These are phyloP conservation scores for Metschnikowia noctiluminum DNA, from an alignment of 805 yeast species.

Conservation along the genomic window DNA sequence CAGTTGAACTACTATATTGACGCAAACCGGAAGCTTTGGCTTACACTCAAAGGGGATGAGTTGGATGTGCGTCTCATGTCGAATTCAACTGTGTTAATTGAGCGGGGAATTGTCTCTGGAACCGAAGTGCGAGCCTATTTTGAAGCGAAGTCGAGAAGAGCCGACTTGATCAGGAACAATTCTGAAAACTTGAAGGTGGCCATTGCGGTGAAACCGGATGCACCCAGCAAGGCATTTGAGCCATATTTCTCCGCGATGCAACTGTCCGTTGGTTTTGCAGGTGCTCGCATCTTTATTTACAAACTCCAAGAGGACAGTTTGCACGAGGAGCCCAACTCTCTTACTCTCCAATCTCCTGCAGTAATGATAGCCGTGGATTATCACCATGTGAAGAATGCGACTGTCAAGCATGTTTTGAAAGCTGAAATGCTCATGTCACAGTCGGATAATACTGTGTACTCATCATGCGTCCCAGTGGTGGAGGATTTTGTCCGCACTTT, in stretches of 20 bases:
- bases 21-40: constrained; percentile 37
- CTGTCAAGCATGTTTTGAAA: constrained; percentile 43
- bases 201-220: not conserved
- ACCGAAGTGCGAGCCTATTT: constrained; percentile 39
- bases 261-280: constrained; percentile 59
- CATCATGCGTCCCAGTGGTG: constrained; percentile 78
- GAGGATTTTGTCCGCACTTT: constrained; percentile 53
- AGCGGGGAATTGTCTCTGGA: constrained; percentile 47
- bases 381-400: constrained; percentile 29
- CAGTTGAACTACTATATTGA: constrained; percentile 49
- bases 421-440: constrained; percentile 60
- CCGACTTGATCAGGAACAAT: constrained; percentile 2
- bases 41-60: constrained; percentile 62
- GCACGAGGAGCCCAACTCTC: constrained; percentile 41
- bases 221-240: constrained; percentile 9
- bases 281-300: constrained; percentile 57
- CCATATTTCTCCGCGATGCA: constrained; percentile 41
- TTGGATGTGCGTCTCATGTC: constrained; percentile 65
- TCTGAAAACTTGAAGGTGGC: not conserved
- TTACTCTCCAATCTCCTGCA: constrained; percentile 73
- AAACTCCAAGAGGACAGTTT: constrained; percentile 42
- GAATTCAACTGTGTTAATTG: constrained; percentile 51
- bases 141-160: constrained; percentile 19
- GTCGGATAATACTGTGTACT: constrained; percentile 66
- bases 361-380: constrained; percentile 58